Base-by-base conservation (phyloP, 495 filamentous ascomycete genomes). In the Neurospora africana region DNA sequence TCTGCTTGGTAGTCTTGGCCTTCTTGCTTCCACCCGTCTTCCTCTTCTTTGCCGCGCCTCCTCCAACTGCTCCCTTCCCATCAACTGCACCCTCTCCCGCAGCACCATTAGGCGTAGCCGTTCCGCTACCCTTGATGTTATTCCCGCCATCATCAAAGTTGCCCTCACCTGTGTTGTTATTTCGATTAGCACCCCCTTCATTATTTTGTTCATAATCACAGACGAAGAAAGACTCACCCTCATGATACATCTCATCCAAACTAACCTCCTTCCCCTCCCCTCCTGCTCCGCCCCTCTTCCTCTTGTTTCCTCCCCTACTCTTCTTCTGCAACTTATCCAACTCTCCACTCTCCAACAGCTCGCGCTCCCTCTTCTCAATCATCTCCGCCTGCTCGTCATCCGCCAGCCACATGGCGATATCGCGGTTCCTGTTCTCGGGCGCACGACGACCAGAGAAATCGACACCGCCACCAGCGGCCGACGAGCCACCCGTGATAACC, bases 241-340 rank as follows among this genome's bases (percentile, higher is more conserved):
- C 94, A 82, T 98, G 94, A 84, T 98, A 98, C 93, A 98, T 93
- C 78, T 97, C 94, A 82, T 98, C 94, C 83, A 98, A 81, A 77
- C 90, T 95, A 70, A 94, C 86, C 69, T 89, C 89, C 5, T 73
- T 78, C 11, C 71, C 69, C 23, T 81, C 83, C 30, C 79, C 84
- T 39, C 78, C 76, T 19, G 30, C 70, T 4, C 71, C 80, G 23
- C 84, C 82, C 33, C 87, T 87, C 79, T 65, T 65, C 53, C 53
- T 30, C 53, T 65, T 65, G 3, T 11, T 30, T 2, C 53, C 53
- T 17, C 53, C 53, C 27, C 27, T 65, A 9, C 23, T 65, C 53
- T 88, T 88, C 84, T 93, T 94, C 81, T 90, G 91, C 53, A 88
- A 83, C 80, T 89, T 91, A 72, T 87, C 87, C 47, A 84, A 82